Conservation (phyloP, 768 basidiomycete species). For the Phlebiopsis gigantea region DNA sequence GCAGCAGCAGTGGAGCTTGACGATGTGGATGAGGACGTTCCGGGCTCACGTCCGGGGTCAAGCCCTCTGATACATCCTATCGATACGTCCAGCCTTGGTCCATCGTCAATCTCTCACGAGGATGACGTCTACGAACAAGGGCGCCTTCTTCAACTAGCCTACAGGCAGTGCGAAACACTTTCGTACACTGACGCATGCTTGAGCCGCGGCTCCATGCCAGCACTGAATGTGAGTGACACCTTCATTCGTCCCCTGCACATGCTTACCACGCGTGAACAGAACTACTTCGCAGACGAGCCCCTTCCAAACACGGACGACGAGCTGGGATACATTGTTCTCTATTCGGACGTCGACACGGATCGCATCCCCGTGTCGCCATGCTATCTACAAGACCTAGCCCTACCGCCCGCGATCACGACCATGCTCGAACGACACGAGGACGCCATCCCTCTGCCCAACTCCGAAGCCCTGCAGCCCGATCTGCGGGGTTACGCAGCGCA, state of each 20-base stretch:
- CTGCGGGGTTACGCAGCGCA: not conserved
- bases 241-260: not conserved
- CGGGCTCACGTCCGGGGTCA: not conserved
- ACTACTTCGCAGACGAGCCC: slow-evolving; percentile 2
- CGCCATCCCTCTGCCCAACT: not conserved
- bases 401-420: not conserved
- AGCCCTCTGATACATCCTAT: not conserved
- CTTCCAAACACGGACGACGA: slow-evolving; percentile 5
- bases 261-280: slow-evolving; percentile 11
- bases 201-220: not conserved
- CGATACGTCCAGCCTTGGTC: not conserved
- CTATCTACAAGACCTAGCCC: slow-evolving; percentile 3
- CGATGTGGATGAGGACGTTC: not conserved
- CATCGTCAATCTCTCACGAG: not conserved
- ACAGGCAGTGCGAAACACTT: not conserved
- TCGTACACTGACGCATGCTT: not conserved
- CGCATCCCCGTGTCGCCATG: slow-evolving; percentile 5
- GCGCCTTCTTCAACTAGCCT: not conserved
- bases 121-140: not conserved
- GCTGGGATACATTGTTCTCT: slow-evolving; percentile 10
- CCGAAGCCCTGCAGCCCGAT: not conserved
- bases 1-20: not conserved
- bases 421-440: not conserved
- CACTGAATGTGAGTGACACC: not conserved
- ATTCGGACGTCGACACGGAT: slow-evolving; percentile 4